A percentile compares a stretch with the other conserved stretches of the same genome.
Conservation (phyloP, 2,329 filamentous ascomycete genomes). For the Paramyrothecium sp. region DNA sequence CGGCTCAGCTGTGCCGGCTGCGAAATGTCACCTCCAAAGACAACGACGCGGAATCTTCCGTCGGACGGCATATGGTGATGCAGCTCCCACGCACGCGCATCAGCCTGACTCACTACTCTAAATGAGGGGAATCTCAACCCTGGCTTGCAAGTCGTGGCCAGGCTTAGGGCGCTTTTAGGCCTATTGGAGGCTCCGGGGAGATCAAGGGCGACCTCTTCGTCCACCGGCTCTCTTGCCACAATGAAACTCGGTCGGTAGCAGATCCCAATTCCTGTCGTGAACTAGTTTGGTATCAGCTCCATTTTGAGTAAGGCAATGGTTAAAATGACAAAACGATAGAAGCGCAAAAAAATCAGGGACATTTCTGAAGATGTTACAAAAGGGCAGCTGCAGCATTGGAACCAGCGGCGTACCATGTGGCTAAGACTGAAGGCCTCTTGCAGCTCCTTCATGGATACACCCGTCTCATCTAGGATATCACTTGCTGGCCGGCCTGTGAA, state of each 20-base stretch:
- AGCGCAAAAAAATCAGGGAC: not conserved
- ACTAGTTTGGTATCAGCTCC: conserved; percentile 12
- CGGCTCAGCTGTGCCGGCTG: conserved; percentile 37
- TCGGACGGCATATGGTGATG: conserved; percentile 55
- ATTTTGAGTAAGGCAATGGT: not conserved
- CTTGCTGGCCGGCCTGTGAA: conserved; percentile 45
- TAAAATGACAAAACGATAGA: not conserved
- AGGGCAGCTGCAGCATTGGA: not conserved
- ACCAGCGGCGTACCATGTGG: conserved; percentile 25
- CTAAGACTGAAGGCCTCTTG: conserved; percentile 60
- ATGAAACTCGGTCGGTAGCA: not conserved
- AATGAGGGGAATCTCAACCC: conserved; percentile 59
- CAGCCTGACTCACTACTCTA: conserved; percentile 59
- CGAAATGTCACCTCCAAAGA: conserved; percentile 61
- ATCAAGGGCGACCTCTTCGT: no score
- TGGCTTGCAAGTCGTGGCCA: conserved; percentile 8
- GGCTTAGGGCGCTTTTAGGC: not conserved
- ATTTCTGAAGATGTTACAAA: not conserved
- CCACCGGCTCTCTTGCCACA: not conserved
- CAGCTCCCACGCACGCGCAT: conserved; percentile 56
- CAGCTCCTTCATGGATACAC: conserved; percentile 62
- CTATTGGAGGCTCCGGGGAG: not conserved
- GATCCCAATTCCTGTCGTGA: conserved; percentile 15
- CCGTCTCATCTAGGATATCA: conserved; percentile 59
- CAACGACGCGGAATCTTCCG: conserved; percentile 56